Conservation (phyloP, 306 rosid genomes). For the Ammopiptanthus mongolicus region DNA sequence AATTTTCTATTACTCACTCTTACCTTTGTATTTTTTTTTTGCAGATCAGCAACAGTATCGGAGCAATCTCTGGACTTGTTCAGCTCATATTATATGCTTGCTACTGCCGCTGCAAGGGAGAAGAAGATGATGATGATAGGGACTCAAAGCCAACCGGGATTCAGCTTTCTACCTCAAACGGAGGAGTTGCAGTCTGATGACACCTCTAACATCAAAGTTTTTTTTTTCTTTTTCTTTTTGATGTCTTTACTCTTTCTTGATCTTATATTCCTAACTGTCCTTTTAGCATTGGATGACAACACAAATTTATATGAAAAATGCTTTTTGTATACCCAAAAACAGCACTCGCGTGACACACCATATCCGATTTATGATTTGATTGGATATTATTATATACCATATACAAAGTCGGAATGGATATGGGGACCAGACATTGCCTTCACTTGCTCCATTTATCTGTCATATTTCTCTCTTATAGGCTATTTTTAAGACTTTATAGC, state of each 20-base stretch:
- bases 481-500: no score
- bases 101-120: conserved; percentile 19
- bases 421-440: no score
- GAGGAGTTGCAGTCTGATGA: conserved; percentile 3
- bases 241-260: background rate
- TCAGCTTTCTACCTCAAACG: conserved; percentile 30
- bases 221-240: background rate
- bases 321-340: no score
- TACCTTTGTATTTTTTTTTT: background rate
- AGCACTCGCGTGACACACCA: no score
- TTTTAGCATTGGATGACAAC: background rate
- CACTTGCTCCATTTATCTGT: no score
- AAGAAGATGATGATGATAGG: background rate
- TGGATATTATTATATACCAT: no score
- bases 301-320: no score
- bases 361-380: no score
- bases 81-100: conserved; percentile 51
- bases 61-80: conserved; percentile 46
- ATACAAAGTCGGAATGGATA: no score
- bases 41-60: conserved; percentile 68
- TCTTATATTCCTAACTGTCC: background rate
- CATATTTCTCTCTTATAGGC: no score
- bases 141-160: conserved; percentile 22
- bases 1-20: background rate
- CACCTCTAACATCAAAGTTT: background rate